phyloP scores from a whole-genome alignment of 352 stramenopile species.

The Globisporangium cystogenes region DNA sequence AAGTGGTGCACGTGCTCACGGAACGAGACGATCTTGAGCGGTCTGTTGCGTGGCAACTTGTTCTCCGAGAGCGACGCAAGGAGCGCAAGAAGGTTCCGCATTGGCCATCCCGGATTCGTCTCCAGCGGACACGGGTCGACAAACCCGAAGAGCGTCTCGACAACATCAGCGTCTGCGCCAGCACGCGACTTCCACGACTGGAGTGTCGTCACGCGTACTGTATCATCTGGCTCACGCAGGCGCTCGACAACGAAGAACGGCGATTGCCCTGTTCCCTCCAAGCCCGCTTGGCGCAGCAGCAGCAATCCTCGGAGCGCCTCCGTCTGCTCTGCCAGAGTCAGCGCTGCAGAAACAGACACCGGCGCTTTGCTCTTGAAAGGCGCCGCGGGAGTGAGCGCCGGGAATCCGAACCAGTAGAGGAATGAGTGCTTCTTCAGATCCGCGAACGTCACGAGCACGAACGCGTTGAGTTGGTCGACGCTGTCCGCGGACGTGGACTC shows the following conservation, averaged over 20 bases:
- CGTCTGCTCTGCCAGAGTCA: constrained; percentile 36
- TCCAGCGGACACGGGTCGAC: constrained; percentile 80
- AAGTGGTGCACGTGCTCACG: constrained; percentile 67
- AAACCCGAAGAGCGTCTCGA: constrained; percentile 76
- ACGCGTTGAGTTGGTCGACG: constrained; percentile 69
- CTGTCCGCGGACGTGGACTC: constrained; percentile 5
- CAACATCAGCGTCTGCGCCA: constrained; percentile 5
- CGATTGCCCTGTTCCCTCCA: constrained; percentile 28
- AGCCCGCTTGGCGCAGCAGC: constrained; percentile 21
- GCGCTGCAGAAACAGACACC: constrained; percentile 18
- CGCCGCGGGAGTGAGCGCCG: constrained; percentile 48
- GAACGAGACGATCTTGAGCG: constrained; percentile 59
- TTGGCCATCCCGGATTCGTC: constrained; percentile 79
- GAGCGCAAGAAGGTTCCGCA: constrained; percentile 84
- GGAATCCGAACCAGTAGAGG: constrained; percentile 93
- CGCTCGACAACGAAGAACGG: constrained; percentile 72
- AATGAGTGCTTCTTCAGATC: constrained; percentile 93
- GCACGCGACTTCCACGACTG: constrained; percentile 19
- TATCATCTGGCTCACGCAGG: constrained; percentile 4
- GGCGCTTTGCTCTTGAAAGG: constrained; percentile 30
- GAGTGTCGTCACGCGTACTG: constrained; percentile 25
- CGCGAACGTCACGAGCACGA: constrained; percentile 88
- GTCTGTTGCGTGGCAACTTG: constrained; percentile 23
- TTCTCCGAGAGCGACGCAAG: constrained; percentile 31
- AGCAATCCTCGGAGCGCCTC: constrained; percentile 34